These are phyloP conservation scores for Penicillium brevicompactum DNA, from an alignment of 2,329 filamentous ascomycete species.

Conservation along the genomic window DNA sequence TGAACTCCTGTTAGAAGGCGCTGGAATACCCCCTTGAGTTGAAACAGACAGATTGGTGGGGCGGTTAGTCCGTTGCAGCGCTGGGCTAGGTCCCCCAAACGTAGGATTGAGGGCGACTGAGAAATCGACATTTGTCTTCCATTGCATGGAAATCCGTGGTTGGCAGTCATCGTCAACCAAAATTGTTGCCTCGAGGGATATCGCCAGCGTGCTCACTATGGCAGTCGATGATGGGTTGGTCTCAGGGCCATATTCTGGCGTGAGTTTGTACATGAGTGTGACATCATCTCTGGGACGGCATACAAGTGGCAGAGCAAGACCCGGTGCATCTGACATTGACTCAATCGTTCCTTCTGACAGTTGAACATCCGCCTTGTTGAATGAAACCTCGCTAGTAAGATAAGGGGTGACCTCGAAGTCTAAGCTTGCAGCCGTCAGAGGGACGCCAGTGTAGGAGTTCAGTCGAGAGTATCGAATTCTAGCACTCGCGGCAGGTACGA, in stretches of 20 bases:
- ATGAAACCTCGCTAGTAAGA: conserved; percentile 50
- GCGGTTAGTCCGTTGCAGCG: conserved; percentile 48
- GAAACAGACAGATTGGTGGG: conserved; percentile 47
- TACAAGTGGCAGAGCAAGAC: conserved; percentile 39
- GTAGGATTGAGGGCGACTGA: conserved; percentile 50
- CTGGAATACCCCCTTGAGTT: conserved; percentile 17
- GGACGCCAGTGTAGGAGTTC: conserved; percentile 43
- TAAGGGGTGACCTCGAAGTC: conserved; percentile 60
- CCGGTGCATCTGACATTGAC: conserved; percentile 40
- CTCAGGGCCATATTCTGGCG: conserved; percentile 40
- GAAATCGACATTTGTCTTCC: conserved; percentile 53
- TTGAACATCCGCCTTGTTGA: conserved; percentile 51
- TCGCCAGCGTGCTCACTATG: conserved; percentile 46
- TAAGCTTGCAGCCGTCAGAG: conserved; percentile 55
- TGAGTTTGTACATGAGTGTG: conserved; percentile 59
- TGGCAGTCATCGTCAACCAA: conserved; percentile 43
- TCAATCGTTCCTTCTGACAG: conserved; percentile 53
- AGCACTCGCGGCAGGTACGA: conserved; percentile 58
- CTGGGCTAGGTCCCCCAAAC: conserved; percentile 48
- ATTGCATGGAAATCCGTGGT: conserved; percentile 51
- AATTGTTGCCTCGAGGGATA: conserved; percentile 49
- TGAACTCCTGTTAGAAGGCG: conserved; percentile 34
- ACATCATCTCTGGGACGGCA: conserved; percentile 59
- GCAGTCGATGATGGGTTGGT: conserved; percentile 40
- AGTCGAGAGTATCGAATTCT: conserved; percentile 57